phyloP scores from a whole-genome alignment of 176 grass and related monocot species.

The Oryza australiensis region DNA sequence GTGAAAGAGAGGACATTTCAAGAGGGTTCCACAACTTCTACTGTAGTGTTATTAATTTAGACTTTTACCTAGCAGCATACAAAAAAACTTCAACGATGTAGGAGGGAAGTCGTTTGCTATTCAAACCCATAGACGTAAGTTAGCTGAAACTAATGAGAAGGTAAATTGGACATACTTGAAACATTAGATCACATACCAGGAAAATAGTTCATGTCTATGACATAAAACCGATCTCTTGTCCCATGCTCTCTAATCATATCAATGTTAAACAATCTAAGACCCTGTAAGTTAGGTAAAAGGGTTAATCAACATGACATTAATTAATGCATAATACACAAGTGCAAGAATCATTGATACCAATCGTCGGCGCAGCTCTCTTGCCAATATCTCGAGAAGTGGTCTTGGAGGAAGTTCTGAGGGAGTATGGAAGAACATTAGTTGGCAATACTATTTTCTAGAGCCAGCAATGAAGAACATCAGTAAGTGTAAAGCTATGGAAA shows the following conservation, averaged over 20 bases:
- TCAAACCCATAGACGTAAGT: background rate
- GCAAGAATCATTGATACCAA: constrained; percentile 51
- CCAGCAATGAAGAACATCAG: background rate
- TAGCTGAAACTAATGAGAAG: background rate
- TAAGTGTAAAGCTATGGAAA: background rate
- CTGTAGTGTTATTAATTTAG: background rate
- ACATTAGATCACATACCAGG: constrained; percentile 57
- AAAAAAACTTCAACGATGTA: background rate
- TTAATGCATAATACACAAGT: background rate
- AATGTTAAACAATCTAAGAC: constrained; percentile 93
- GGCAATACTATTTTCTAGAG: constrained; percentile 6
- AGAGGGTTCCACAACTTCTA: background rate
- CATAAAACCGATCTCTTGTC: constrained; percentile 89
- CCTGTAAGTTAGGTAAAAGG: constrained; percentile 44
- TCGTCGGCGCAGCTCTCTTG: constrained; percentile 68
- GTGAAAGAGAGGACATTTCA: constrained; percentile 16
- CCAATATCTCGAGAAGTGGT: constrained; percentile 77
- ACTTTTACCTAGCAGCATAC: background rate
- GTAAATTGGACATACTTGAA: background rate
- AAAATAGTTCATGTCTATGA: constrained; percentile 99
- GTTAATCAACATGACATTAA: constrained; percentile 8
- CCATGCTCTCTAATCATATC: constrained; percentile 94
- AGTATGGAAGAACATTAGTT: constrained; percentile 28
- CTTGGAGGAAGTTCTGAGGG: constrained; percentile 81
- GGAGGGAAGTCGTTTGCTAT: background rate